Conservation (phyloP, 1,139 yeast genomes). For the Yamadazyma dendronema region DNA sequence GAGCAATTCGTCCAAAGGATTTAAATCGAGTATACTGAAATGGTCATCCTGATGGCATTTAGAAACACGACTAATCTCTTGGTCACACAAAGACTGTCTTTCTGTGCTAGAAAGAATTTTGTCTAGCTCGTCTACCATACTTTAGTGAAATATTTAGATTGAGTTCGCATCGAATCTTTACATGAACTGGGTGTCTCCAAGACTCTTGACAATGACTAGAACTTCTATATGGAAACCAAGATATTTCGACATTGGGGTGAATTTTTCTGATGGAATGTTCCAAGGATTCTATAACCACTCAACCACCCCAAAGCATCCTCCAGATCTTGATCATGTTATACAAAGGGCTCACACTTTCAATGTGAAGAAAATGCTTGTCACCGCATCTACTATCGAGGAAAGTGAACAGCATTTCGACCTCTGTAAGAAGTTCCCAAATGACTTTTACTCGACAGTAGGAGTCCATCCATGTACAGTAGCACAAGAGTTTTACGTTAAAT, state of each 20-base stretch:
- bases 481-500: constrained; percentile 43
- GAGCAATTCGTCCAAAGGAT: constrained; percentile 36
- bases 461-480: constrained; percentile 91
- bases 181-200: not conserved
- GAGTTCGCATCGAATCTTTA: constrained; percentile 1
- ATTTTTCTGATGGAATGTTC: constrained; percentile 87
- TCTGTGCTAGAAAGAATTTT: constrained; percentile 34
- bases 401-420: constrained; percentile 44
- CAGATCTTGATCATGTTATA: constrained; percentile 65
- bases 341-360: constrained; percentile 63
- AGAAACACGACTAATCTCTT: constrained; percentile 56
- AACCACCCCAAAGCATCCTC: constrained; percentile 51
- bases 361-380: constrained; percentile 70
- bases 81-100: constrained; percentile 40
- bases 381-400: constrained; percentile 78
- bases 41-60: constrained; percentile 49
- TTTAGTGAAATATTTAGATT: not conserved
- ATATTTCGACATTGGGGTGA: constrained; percentile 64
- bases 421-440: constrained; percentile 27
- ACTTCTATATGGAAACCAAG: constrained; percentile 37
- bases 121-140: constrained; percentile 30
- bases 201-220: constrained; percentile 1
- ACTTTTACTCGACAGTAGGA: constrained; percentile 74
- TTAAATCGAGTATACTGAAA: constrained; percentile 54
- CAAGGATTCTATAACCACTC: constrained; percentile 75